Evolutionary conservation across 2,329 filamentous ascomycete genomes (phyloP).

Genomic region (Coniochaeta hoffmannii): DNA sequence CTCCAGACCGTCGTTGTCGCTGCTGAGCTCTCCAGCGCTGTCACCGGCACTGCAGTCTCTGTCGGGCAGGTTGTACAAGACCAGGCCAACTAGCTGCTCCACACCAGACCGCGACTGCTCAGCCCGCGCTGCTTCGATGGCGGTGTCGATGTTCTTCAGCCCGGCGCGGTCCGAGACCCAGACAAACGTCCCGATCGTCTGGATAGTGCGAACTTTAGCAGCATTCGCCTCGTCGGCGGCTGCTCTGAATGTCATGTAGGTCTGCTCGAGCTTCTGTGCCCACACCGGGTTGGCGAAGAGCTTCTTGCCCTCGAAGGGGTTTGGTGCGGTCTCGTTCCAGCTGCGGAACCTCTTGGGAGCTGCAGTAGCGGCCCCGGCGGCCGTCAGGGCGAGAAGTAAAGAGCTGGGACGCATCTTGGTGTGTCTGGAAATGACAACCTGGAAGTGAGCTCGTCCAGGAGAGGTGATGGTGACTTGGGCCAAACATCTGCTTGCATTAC

Average conservation of each 20-base stretch:
- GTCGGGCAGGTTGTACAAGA: constrained; percentile 37
- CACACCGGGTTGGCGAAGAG: constrained; percentile 39
- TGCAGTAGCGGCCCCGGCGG: not conserved
- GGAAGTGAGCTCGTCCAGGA: not conserved
- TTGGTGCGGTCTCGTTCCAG: constrained; percentile 8
- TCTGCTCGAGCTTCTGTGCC: constrained; percentile 31
- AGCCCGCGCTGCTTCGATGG: constrained; percentile 28
- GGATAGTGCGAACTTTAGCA: constrained; percentile 27
- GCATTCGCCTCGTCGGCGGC: constrained; percentile 29
- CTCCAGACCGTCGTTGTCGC: constrained; percentile 26
- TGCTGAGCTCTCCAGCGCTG: constrained; percentile 31
- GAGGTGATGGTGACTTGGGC: not conserved
- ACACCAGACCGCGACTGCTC: constrained; percentile 25
- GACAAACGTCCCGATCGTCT: constrained; percentile 33
- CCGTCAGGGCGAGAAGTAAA: not conserved
- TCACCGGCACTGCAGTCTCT: constrained; percentile 37
- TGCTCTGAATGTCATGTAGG: constrained; percentile 25
- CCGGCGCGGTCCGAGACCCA: constrained; percentile 31
- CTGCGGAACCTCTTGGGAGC: not conserved
- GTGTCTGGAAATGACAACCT: not conserved
- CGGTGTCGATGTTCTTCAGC: constrained; percentile 29
- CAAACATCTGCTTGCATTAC: not conserved
- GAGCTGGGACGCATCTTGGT: not conserved
- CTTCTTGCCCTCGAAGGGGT: constrained; percentile 39
- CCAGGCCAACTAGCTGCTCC: constrained; percentile 32